Percentiles rank a stretch among this genome's conserved stretches.
Evolutionary conservation across 1,139 yeast species (phyloP).

Genomic region (Taiozyma sp.): DNA sequence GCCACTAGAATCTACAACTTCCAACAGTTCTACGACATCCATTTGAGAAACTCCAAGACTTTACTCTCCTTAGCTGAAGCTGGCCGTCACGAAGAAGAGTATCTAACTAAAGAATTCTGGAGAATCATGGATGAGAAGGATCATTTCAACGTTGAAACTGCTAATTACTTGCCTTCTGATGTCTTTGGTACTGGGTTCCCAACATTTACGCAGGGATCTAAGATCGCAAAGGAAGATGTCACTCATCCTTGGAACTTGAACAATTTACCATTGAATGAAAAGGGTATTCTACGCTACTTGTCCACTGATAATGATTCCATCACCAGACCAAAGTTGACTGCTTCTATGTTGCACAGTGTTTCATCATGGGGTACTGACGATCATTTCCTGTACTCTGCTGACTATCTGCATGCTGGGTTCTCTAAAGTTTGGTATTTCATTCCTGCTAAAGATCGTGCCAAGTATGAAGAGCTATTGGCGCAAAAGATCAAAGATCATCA

Average conservation of each 20-base stretch:
- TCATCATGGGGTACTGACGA: conserved; percentile 78
- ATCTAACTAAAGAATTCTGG: conserved; percentile 33
- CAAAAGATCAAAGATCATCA: conserved; percentile 17
- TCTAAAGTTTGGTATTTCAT: conserved; percentile 77
- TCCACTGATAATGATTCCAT: conserved; percentile 39
- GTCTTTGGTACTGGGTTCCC: conserved; percentile 50
- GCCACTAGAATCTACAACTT: conserved; percentile 43
- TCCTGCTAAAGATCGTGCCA: conserved; percentile 61
- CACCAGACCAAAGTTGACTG: conserved; percentile 44
- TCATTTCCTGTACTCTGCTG: conserved; percentile 62
- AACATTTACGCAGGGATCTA: conserved; percentile 16
- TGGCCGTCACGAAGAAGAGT: conserved; percentile 2
- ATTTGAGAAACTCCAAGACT: conserved; percentile 31
- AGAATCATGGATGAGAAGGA: conserved; percentile 33
- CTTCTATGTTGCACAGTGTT: conserved; percentile 67
- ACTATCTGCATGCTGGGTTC: conserved; percentile 69
- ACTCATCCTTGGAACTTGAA: conserved; percentile 68
- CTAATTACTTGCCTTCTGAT: conserved; percentile 39
- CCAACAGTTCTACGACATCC: conserved; percentile 50
- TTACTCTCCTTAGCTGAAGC: conserved; percentile 10
- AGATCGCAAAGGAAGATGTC: conserved; percentile 25
- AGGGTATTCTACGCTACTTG: conserved; percentile 44
- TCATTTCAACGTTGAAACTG: conserved; percentile 45
- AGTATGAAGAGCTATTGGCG: conserved; percentile 49
- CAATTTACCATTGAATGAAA: conserved; percentile 54